Evolutionary conservation across 169 alveolate genomes (phyloP), one percentile per base, ranked within the genome.

Genomic region (Babesia ovis): DNA sequence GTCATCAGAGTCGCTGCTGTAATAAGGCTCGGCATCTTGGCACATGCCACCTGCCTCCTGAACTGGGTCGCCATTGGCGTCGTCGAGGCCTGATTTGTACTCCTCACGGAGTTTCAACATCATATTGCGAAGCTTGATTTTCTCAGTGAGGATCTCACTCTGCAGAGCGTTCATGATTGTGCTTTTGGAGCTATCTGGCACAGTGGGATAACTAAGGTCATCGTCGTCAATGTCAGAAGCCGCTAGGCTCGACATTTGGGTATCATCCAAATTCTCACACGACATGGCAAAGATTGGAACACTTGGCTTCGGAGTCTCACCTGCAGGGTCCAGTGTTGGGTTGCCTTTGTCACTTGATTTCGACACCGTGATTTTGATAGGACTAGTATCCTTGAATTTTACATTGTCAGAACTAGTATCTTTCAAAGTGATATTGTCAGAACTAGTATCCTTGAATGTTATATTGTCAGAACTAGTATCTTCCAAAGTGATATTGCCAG

Each of bases 71-170:
- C 5, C 56, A 48, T 8, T 8, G 22, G 34, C 73, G 62, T 71
- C 86, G 64, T 66, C 77, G n/a, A 59, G 43, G 22, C 22, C 57
- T 42, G 85, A 61, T 43, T 80, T 82, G 64, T 86, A 83, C 32
- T 82, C 77, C 60, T 80, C 85, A 46, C 83, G 75, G 75, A 84
- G 84, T 39, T 84, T 84, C 39, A 89, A 55, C 76, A 89, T 84
- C 59, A 84, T 68, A 46, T 75, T 82, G 32, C 93, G 75, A 54
- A 89, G 75, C 68, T 84, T 89, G 16, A 66, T 51, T 57, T 89
- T 89, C 53, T 89, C 91, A 37, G 61, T 87, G 41, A 59, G 46
- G 56, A 89, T 54, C 53, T 89, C 82, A 39, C 59, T 79, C 83
- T 89, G 90, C 53, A 81, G 50, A 6, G 69, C 84, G 22, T 55